Evolutionary conservation across 2,329 filamentous ascomycete species (phyloP).

Genomic region (Coleophoma cylindrospora): DNA sequence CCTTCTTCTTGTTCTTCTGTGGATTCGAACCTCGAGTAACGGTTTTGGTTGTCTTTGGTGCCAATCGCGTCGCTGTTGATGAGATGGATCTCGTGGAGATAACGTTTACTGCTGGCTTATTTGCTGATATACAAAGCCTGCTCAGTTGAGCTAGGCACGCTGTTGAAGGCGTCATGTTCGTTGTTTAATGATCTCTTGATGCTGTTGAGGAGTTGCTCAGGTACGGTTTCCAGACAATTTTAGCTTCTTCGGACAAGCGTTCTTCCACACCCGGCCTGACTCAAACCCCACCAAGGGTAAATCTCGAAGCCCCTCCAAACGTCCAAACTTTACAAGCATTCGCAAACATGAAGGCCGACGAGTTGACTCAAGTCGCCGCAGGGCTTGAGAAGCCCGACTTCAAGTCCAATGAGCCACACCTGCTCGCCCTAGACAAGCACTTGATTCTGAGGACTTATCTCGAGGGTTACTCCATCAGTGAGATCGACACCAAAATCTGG

Average conservation of each 20-base stretch:
- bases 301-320: constrained; percentile 5
- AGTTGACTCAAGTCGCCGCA: constrained; percentile 45
- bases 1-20: constrained; percentile 26
- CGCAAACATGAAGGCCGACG: constrained; percentile 48
- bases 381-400: constrained; percentile 63
- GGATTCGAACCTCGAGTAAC: constrained; percentile 6
- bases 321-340: constrained; percentile 3
- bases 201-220: background rate
- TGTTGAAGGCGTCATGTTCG: constrained; percentile 21
- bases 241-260: background rate
- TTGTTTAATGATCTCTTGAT: too few relatives aligned
- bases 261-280: background rate
- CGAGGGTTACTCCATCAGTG: constrained; percentile 71
- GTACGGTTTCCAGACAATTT: too few relatives aligned
- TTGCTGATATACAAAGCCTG: constrained; percentile 17
- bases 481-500: constrained; percentile 80
- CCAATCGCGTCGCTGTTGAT: constrained; percentile 12
- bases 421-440: constrained; percentile 79
- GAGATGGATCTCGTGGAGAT: constrained; percentile 14
- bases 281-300: background rate
- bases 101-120: constrained; percentile 6
- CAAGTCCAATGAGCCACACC: constrained; percentile 71
- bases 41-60: constrained; percentile 13
- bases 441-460: constrained; percentile 83
- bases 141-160: constrained; percentile 27